These are phyloP conservation scores for Linnemannia elongata DNA, from an alignment of 192 early-diverging fungal species.

Conservation along the genomic window DNA sequence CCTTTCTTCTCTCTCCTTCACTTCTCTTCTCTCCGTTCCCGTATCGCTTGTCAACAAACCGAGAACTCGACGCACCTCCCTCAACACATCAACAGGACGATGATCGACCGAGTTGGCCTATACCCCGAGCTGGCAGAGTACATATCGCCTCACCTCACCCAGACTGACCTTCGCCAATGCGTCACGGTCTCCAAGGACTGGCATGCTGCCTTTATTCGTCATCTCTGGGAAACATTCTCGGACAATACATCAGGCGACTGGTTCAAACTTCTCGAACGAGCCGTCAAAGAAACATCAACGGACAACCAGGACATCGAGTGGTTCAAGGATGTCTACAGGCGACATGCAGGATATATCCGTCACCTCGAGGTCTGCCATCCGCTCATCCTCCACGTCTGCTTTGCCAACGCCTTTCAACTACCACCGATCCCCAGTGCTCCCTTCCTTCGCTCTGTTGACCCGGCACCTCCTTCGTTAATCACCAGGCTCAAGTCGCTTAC, in stretches of 20 bases:
- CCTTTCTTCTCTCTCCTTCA: not conserved
- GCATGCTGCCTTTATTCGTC: not conserved
- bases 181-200: not conserved
- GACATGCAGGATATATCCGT: not conserved
- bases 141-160: not conserved
- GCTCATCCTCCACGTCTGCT: not conserved
- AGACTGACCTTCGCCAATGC: not conserved
- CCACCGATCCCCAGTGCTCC: not conserved
- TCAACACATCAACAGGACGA: not conserved
- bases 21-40: not conserved
- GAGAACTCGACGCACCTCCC: not conserved
- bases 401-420: not conserved
- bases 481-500: not conserved
- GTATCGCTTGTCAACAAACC: not conserved
- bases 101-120: not conserved
- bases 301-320: not conserved
- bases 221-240: conserved; percentile 8
- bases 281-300: not conserved
- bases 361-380: not conserved
- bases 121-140: not conserved
- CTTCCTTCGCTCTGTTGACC: not conserved
- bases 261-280: not conserved
- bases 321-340: not conserved
- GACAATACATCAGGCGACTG: not conserved
- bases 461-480: not conserved